Conservation (phyloP, 257 asterid genomes). For the Solanum lycopersicoides region DNA sequence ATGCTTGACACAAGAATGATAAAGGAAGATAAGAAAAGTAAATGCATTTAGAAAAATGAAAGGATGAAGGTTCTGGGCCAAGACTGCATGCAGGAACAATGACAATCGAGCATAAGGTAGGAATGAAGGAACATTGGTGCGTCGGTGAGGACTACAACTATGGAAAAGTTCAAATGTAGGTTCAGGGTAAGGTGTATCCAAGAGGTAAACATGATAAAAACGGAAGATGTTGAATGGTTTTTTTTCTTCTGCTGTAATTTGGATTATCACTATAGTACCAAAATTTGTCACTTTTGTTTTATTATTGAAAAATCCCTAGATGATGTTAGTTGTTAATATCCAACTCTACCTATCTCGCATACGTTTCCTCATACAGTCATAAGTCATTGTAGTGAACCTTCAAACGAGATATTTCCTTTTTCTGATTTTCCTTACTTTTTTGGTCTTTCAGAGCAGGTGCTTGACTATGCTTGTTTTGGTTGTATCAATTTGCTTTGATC, state of each 20-base stretch:
- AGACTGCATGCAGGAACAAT: not conserved
- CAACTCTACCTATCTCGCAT: not conserved
- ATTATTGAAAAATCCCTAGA: not conserved
- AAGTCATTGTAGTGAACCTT: not conserved
- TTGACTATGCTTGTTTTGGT: not conserved
- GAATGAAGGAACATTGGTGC: not conserved
- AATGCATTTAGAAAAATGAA: not conserved
- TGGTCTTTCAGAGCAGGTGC: not conserved
- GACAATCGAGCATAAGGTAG: not conserved
- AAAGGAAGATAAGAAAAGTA: not conserved
- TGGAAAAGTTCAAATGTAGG: not conserved
- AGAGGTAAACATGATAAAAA: not conserved
- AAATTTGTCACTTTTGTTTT: not conserved
- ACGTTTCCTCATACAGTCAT: not conserved
- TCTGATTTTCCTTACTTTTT: not conserved
- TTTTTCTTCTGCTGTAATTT: not conserved
- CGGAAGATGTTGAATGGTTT: not conserved
- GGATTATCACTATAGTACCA: not conserved
- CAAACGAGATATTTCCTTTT: not conserved
- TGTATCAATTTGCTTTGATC: not conserved
- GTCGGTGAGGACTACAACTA: not conserved
- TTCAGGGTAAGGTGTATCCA: not conserved
- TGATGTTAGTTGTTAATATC: not conserved
- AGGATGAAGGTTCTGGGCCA: not conserved
- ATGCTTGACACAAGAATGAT: not conserved